phyloP scores from a whole-genome alignment of 805 yeast species.

The Yamadazyma olivae region DNA sequence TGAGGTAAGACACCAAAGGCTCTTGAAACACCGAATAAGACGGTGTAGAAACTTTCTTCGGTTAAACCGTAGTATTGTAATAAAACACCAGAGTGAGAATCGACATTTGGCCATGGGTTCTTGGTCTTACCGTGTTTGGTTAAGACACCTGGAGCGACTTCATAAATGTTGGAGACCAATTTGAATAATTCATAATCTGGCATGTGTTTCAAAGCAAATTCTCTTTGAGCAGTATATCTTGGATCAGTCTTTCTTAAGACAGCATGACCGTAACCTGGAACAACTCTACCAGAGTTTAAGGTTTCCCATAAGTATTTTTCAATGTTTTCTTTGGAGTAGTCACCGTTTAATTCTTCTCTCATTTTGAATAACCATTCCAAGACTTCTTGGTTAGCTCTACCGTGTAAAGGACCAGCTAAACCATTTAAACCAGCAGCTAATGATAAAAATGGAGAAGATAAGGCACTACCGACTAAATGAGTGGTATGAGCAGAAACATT shows the following conservation, averaged over 20 bases:
- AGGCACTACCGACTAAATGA: slow-evolving; percentile 78
- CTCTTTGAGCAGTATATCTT: slow-evolving; percentile 70
- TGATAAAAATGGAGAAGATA: slow-evolving; percentile 72
- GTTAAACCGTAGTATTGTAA: slow-evolving; percentile 78
- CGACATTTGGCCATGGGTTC: slow-evolving; percentile 85
- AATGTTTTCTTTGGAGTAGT: slow-evolving; percentile 49
- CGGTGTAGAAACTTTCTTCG: slow-evolving; percentile 74
- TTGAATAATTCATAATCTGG: slow-evolving; percentile 61
- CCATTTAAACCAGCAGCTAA: slow-evolving; percentile 80
- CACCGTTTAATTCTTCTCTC: slow-evolving; percentile 65
- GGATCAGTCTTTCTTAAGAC: slow-evolving; percentile 83
- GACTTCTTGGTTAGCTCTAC: slow-evolving; percentile 84
- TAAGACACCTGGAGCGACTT: slow-evolving; percentile 72
- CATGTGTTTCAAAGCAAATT: slow-evolving; percentile 62
- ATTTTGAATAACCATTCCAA: slow-evolving; percentile 68
- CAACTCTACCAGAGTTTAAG: slow-evolving; percentile 70
- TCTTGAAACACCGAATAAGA: slow-evolving; percentile 78
- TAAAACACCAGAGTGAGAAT: slow-evolving; percentile 73
- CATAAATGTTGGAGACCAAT: slow-evolving; percentile 62
- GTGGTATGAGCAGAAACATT: slow-evolving; percentile 81
- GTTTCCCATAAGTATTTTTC: slow-evolving; percentile 69
- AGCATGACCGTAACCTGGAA: slow-evolving; percentile 89
- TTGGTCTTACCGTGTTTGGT: slow-evolving; percentile 79
- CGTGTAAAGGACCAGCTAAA: slow-evolving; percentile 84
- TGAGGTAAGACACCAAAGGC: slow-evolving; percentile 78